Percentiles rank a stretch among this genome's conserved stretches.
Evolutionary conservation across 1,284 basidiomycete species (phyloP).

Genomic region (Tilletia horrida): DNA sequence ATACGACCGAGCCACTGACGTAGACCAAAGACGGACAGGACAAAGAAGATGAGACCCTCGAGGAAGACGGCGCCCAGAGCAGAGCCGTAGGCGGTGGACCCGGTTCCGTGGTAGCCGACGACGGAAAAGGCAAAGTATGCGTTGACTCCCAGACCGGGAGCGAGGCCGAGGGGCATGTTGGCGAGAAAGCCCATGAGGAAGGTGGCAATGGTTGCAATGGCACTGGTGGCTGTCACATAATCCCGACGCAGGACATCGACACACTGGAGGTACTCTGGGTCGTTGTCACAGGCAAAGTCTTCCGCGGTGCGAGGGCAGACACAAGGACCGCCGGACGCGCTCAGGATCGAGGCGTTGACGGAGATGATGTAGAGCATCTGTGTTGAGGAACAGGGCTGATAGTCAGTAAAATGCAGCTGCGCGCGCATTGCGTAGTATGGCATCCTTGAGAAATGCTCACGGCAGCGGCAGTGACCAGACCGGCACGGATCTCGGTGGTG

Average conservation of each 20-base stretch:
- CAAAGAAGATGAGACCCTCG: slow-evolving; percentile 74
- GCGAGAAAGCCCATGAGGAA: slow-evolving; percentile 78
- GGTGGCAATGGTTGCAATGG: slow-evolving; percentile 70
- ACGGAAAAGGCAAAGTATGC: slow-evolving; percentile 88
- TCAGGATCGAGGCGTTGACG: slow-evolving; percentile 64
- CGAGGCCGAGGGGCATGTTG: slow-evolving; percentile 73
- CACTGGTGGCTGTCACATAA: slow-evolving; percentile 64
- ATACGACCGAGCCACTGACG: slow-evolving; percentile 85
- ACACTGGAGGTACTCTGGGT: slow-evolving; percentile 61
- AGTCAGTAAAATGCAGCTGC: background rate
- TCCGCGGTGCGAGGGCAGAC: slow-evolving; percentile 61
- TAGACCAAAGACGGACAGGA: slow-evolving; percentile 75
- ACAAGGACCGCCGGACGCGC: slow-evolving; percentile 75
- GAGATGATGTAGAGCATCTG: slow-evolving; percentile 62
- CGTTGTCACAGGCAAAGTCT: slow-evolving; percentile 58
- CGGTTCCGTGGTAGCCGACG: slow-evolving; percentile 75
- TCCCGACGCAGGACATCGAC: slow-evolving; percentile 28
- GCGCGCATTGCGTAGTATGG: too few species aligned
- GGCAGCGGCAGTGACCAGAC: slow-evolving; percentile 51
- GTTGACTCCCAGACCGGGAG: slow-evolving; percentile 63
- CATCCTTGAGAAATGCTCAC: too few species aligned
- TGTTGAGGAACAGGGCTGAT: too few species aligned
- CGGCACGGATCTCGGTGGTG: slow-evolving; percentile 49
- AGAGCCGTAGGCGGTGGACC: slow-evolving; percentile 72
- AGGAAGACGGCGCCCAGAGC: slow-evolving; percentile 76